Conservation (phyloP, 768 basidiomycete genomes). For the Cyathus striatus region DNA sequence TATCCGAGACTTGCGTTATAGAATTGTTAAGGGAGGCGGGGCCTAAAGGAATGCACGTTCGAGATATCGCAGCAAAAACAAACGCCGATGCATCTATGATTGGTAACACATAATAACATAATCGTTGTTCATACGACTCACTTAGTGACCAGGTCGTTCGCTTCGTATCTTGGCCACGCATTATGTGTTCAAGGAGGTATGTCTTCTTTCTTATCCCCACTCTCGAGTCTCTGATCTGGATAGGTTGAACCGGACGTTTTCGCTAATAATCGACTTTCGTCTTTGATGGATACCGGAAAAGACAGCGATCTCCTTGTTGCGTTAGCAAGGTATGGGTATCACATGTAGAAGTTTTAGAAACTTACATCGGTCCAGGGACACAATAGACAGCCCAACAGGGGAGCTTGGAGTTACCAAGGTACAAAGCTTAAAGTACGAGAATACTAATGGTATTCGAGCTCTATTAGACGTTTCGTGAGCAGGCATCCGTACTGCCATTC, state of each 20-base stretch:
- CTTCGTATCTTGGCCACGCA: constrained; percentile 25
- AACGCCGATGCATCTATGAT: constrained; percentile 17
- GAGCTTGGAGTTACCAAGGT: background rate
- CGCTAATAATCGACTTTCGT: constrained; percentile 23
- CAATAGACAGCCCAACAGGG: background rate
- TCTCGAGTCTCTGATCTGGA: background rate
- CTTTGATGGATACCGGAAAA: constrained; percentile 19
- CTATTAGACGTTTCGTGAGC: background rate
- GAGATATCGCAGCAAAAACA: constrained; percentile 18
- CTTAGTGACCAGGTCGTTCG: constrained; percentile 14
- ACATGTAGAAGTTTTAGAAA: background rate
- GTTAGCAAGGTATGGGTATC: constrained; percentile 8
- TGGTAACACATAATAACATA: constrained; percentile 11
- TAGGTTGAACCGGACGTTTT: constrained; percentile 17
- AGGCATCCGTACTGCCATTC: background rate
- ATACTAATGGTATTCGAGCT: background rate
- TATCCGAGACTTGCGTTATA: constrained; percentile 15
- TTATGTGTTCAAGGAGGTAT: constrained; percentile 26
- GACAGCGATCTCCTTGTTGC: constrained; percentile 8
- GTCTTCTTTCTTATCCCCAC: background rate
- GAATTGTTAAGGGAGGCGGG: constrained; percentile 27
- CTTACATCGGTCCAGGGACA: background rate
- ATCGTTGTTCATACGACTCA: background rate
- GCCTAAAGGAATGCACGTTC: constrained; percentile 20
- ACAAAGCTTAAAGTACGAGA: background rate